Conservation (phyloP, 257 asterid species). For the Solanum chilense region DNA sequence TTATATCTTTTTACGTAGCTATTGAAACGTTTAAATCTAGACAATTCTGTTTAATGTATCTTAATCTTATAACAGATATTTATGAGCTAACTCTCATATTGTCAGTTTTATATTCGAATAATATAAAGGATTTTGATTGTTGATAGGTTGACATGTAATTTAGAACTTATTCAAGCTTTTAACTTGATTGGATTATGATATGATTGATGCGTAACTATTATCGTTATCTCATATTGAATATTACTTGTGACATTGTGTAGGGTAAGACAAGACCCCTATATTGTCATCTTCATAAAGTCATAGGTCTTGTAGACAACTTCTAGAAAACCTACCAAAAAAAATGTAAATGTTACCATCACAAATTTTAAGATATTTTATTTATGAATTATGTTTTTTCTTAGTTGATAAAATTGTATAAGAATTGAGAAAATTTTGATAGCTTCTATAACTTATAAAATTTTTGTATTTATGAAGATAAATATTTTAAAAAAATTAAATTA, state of each 20-base stretch:
- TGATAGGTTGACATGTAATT: not conserved
- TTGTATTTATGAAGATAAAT: too few species aligned
- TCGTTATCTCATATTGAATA: not conserved
- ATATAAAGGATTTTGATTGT: not conserved
- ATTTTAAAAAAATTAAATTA: too few species aligned
- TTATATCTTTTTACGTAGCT: not conserved
- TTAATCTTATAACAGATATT: not conserved
- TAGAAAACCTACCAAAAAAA: not conserved
- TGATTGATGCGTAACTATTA: not conserved
- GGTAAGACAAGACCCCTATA: not conserved
- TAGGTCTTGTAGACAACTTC: not conserved
- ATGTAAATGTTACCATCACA: not conserved
- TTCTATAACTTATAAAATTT: too few species aligned
- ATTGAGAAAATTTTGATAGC: too few species aligned
- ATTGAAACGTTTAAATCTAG: not conserved
- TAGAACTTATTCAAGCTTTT: accelerated
- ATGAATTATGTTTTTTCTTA: not conserved
- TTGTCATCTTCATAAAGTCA: not conserved
- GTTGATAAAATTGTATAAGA: too few species aligned
- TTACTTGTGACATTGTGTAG: not conserved
- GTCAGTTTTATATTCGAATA: accelerated
- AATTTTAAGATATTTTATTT: too few species aligned
- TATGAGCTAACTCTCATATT: not conserved
- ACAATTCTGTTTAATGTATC: not conserved
- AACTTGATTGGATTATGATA: not conserved